Base-by-base conservation (phyloP, 176 grass and related monocot genomes). In the Eremochloa ophiuroides region DNA sequence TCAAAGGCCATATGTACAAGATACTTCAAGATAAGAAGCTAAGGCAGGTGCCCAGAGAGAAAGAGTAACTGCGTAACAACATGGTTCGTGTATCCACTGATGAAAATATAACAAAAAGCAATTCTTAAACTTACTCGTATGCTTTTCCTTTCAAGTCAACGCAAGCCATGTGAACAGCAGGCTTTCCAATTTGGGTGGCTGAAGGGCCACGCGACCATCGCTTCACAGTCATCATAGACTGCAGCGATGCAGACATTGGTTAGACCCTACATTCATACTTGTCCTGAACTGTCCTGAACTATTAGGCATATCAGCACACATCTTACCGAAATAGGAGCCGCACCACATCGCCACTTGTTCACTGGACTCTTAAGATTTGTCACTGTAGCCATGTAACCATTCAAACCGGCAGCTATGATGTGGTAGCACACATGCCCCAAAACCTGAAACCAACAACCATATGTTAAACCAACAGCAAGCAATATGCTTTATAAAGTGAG, bases 191-290 rank as follows among this genome's bases (percentile, higher is more conserved):
- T 79, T 91, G 88, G 27, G 66, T 68, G 28, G 91, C 70, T 60
- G 90, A 31, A 62, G 96, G 93, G 58, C 93, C 91, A 58, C 85
- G 84, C 40, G 91, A 97, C 91, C 89, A 97, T 62, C 87, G 50
- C 91, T 99, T 99, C 46, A 99, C 91, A 17, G 88, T 93, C 96
- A 99, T 99, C 96, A 99, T 99, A 27, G 93, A 94, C 96, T 99
- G 77, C 41, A 88, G 12, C 33, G 20, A 80, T 74, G 81, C 29
- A 79, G 10, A 35, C 76, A 70, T 58, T 40, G 28, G 44, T 85
- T 85, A 75, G 11, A n/a, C 42, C 13, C 75, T 48, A 46, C 71
- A 27, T 61, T 77, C 37, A 56, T 76, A 40, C 42, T 28, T 27
- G 27, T 68, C 50, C 12, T 65, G 64, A 71, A 68, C 29, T 27